phyloP scores from a whole-genome alignment of 768 basidiomycete species.

The Lentinula detonsa region DNA sequence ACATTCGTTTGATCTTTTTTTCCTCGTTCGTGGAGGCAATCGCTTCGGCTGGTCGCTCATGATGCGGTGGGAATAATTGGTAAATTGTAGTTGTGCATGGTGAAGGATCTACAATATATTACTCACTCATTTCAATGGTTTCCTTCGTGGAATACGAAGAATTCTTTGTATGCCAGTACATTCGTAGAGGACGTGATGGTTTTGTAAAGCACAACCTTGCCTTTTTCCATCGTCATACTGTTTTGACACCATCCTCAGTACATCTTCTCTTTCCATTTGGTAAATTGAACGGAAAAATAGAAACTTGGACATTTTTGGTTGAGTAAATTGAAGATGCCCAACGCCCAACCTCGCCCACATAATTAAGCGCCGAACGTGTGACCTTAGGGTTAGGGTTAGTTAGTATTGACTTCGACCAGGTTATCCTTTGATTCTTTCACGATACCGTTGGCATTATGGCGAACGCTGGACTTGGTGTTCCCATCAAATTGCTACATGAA shows the following conservation, averaged over 20 bases:
- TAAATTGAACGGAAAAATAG: no score
- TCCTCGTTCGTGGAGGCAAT: not conserved
- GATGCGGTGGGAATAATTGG: slow-evolving; percentile 15
- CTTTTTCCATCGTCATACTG: no score
- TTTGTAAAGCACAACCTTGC: no score
- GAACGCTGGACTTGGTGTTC: slow-evolving; percentile 78
- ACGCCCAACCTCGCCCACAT: no score
- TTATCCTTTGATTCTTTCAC: not conserved
- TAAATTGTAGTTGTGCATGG: slow-evolving; percentile 14
- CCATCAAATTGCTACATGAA: slow-evolving; percentile 95
- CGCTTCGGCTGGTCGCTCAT: slow-evolving; percentile 8
- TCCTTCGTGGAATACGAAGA: not conserved
- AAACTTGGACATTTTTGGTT: no score
- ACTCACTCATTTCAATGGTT: not conserved
- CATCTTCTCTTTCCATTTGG: no score
- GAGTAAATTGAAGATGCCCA: no score
- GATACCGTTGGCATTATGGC: slow-evolving; percentile 29
- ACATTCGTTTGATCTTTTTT: not conserved
- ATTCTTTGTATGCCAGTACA: no score
- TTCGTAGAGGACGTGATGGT: no score
- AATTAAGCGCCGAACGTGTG: not conserved
- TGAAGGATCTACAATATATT: slow-evolving; percentile 23
- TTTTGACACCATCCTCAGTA: no score
- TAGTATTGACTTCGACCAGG: not conserved
- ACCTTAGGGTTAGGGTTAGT: not conserved